Conservation (phyloP, 805 yeast genomes). For the Kurtzmaniella fragi region DNA sequence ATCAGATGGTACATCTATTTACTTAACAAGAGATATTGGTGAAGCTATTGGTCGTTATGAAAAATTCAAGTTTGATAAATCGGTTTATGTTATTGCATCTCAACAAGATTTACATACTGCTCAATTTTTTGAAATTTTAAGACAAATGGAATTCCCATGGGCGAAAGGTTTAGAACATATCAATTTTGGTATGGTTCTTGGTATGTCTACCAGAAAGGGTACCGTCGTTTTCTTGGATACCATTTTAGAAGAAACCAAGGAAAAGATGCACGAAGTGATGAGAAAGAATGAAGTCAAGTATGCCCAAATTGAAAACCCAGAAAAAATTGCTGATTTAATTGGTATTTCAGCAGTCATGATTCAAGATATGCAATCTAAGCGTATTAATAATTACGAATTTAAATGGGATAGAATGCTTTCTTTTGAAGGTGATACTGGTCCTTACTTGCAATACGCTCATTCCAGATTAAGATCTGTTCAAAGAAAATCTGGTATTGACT, state of each 20-base stretch:
- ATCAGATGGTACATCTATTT: conserved; percentile 91
- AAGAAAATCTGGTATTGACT: conserved; percentile 60
- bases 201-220: conserved; percentile 98
- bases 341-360: conserved; percentile 98
- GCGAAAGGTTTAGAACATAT: conserved; percentile 75
- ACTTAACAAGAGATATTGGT: conserved; percentile 94
- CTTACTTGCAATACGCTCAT: conserved; percentile 97
- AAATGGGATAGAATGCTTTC: conserved; percentile 98
- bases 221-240: conserved; percentile 96
- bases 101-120: conserved; percentile 95
- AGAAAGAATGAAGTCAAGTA: conserved; percentile 85
- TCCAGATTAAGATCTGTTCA: conserved; percentile 93
- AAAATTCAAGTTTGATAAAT: conserved; percentile 82
- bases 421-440: conserved; percentile 99
- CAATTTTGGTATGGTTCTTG: conserved; percentile 96
- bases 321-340: conserved; percentile 87
- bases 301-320: conserved; percentile 90
- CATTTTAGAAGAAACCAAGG: conserved; percentile 88
- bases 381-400: conserved; percentile 93
- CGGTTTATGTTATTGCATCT: conserved; percentile 92
- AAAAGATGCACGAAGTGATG: conserved; percentile 96
- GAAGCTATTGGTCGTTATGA: conserved; percentile 91
- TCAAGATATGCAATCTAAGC: conserved; percentile 97
- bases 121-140: conserved; percentile 90
- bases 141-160: conserved; percentile 88